Base-by-base conservation (phyloP, 2,329 filamentous ascomycete species). In the Gnomoniopsis smithogilvyi region DNA sequence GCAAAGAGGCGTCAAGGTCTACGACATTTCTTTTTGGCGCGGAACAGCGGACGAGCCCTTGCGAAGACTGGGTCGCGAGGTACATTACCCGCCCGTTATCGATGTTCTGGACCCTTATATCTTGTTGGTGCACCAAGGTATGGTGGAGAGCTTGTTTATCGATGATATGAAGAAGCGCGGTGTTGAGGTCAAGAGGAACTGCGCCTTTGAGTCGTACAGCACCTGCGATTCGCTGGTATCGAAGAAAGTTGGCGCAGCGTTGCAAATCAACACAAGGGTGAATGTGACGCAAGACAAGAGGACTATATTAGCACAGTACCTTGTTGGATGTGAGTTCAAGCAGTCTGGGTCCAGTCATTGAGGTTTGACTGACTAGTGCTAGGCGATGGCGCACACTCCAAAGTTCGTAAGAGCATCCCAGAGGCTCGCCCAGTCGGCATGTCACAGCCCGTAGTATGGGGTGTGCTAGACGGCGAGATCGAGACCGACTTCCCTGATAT, bases 11-110 rank as follows among this genome's bases (percentile, higher is more conserved):
- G 88, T 88, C 52, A 84, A 83, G 49, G 84, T 92, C 48, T 90
- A 88, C 71, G 89, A 92, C 67, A 91, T 92, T 61, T 80, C 85
- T 47, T 91, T 91, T 69, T 92, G 89, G 2, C 83, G 84, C 43
- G 79, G 83, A 58, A 72, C 72, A 30, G 82, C 86, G 68, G 83
- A 83, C 19, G 74, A 86, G 56, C 83, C 85, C 19, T 63, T 71
- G 36, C 67, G 65, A 61, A 63, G 68, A 2, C 60, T 71, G n/a
- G 67, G 68, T 41, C 69, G 88, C 56, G 84, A 90, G 69, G 74
- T 86, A 17, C 88, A 91, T 70, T 92, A 91, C 68, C 89, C 86
- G 7, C 79, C 81, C 2, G 74, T 62, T n/a, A 62, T 84, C 52
- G 82, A 85, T 66, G 79, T 85, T 12, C 67, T 84, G 54, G 80